A percentile compares a stretch with the other conserved stretches of the same genome.
Evolutionary conservation across 805 yeast species (phyloP).

Genomic region (Candida cerambycidarum): DNA sequence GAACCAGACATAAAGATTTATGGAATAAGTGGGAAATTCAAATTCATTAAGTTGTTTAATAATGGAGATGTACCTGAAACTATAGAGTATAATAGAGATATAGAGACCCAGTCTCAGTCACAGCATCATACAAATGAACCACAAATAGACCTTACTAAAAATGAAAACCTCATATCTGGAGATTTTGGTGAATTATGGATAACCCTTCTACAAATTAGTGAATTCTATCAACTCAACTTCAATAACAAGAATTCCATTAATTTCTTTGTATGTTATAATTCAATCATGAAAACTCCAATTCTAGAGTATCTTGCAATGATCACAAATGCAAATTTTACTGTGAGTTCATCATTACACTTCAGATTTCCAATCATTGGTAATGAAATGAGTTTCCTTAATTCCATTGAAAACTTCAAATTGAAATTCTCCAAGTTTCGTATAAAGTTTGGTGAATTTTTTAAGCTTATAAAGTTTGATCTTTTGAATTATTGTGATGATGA

Average conservation of each 20-base stretch:
- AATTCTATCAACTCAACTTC: conserved; percentile 34
- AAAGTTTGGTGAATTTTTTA: conserved; percentile 65
- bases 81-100: background rate
- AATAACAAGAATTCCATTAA: conserved; percentile 46
- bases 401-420: conserved; percentile 58
- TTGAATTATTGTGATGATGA: conserved; percentile 28
- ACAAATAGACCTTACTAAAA: background rate
- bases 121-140: background rate
- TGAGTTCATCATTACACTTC: conserved; percentile 73
- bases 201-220: conserved; percentile 69
- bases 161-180: conserved; percentile 20
- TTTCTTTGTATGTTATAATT: conserved; percentile 64
- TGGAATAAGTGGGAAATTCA: conserved; percentile 73
- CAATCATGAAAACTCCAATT: conserved; percentile 69
- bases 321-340: conserved; percentile 68
- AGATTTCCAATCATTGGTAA: conserved; percentile 69
- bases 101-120: background rate
- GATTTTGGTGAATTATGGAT: conserved; percentile 68
- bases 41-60: conserved; percentile 60
- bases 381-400: conserved; percentile 63
- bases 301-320: conserved; percentile 66
- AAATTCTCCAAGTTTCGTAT: conserved; percentile 62
- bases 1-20: conserved; percentile 50
- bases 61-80: conserved; percentile 10
- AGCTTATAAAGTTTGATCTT: conserved; percentile 54